Base-by-base conservation (phyloP, 768 basidiomycete genomes). In the Rhizopogon salebrosus region DNA sequence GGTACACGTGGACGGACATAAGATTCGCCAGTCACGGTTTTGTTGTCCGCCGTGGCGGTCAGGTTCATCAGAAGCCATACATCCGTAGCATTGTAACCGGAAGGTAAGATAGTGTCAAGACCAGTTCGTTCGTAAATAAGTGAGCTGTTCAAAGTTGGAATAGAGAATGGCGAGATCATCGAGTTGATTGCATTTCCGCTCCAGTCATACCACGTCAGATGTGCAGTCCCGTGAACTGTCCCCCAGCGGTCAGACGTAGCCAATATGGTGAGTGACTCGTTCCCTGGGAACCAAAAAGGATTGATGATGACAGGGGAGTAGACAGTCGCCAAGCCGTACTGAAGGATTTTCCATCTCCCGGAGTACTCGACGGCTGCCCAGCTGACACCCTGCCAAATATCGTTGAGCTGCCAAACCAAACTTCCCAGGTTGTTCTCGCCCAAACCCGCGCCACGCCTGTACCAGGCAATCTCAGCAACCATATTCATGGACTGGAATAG, bases 121-220 rank as follows among this genome's bases (percentile, higher is more conserved):
- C 79, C 80, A 16, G 69, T 58, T 3, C 64, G 66, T 38, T 70
- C 62, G 41, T 70, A 70, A 6, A 82, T 53, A 14, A 78, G 49
- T 23, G 79, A 74, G 54, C 79, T 79, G 59, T 83, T 82, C 43
- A 84, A 61, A 24, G 70, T 63, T 2, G 79, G 79, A 0, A 78
- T 70, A 14, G 66, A 64, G 58, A 82, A 79, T 22, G 66, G 48
- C 51, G 70, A 62, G 38, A 54, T 70, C 48, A 60, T 72, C 16
- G 75, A 68, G 50, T 65, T 63, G 29, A 83, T 62, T 35, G 57
- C 55, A 13, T 60, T 70, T 1, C 80, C 80, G 14, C 56, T 57
- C 80, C 81, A 83, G 58, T 79, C 79, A 54, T 80, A 82, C 80
- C 81, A 83, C 8, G 80, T 80, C 56, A 82, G 57, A 62, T 76